Percentiles rank a stretch among this genome's conserved stretches.
These are phyloP conservation scores for Firmiana major DNA, from an alignment of 345 rosid species.

Conservation along the genomic window DNA sequence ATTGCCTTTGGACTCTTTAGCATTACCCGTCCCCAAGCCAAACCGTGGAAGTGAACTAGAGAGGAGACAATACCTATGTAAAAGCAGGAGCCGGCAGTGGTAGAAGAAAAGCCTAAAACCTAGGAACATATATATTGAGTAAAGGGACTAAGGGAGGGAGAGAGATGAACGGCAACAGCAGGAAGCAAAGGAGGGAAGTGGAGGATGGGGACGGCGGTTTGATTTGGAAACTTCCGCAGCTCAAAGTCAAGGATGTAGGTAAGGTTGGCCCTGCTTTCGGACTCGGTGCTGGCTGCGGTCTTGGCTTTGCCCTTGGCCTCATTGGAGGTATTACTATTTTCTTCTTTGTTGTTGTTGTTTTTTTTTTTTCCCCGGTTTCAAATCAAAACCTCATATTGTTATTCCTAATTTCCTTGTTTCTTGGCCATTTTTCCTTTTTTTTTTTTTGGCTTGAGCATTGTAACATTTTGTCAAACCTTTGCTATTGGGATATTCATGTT, in stretches of 20 bases:
- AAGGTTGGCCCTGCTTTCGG: slow-evolving; percentile 85
- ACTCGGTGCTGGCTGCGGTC: slow-evolving; percentile 77
- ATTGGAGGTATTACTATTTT: slow-evolving; percentile 61
- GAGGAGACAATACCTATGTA: background rate
- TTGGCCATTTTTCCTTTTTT: background rate
- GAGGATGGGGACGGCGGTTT: slow-evolving; percentile 42
- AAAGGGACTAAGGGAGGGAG: background rate
- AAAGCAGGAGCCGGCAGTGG: background rate
- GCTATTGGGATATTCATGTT: no score
- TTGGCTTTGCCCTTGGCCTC: slow-evolving; percentile 77
- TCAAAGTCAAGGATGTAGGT: slow-evolving; percentile 55
- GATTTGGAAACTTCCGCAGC: slow-evolving; percentile 80
- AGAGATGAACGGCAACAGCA: slow-evolving; percentile 18
- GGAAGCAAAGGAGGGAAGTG: slow-evolving; percentile 10
- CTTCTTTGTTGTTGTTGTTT: no score
- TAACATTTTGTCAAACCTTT: no score
- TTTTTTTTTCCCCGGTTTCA: no score
- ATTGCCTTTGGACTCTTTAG: no score
- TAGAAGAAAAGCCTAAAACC: background rate
- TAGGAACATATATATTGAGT: background rate
- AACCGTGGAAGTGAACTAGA: no score
- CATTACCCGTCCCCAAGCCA: no score
- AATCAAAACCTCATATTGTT: background rate
- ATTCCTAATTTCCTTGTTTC: background rate
- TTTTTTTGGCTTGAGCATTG: no score